Percentiles rank a stretch among this genome's conserved stretches.
Conservation (phyloP, 2,329 filamentous ascomycete species). For the Ophiostoma sp. region DNA sequence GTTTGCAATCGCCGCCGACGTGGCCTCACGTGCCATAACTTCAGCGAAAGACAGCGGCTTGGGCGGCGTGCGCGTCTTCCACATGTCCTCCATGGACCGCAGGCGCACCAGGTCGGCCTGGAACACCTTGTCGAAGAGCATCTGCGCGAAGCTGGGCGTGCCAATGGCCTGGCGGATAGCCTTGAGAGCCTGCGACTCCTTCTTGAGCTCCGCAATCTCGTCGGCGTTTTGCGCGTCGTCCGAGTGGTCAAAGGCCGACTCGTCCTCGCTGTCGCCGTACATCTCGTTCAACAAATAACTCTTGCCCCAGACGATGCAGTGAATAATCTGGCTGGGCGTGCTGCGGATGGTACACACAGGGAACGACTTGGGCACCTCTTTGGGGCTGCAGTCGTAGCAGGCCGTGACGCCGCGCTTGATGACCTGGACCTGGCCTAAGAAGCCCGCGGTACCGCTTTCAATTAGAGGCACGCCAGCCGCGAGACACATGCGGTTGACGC, state of each 20-base stretch:
- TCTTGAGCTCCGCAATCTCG: constrained; percentile 84
- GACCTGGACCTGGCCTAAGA: constrained; percentile 95
- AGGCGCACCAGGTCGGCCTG: constrained; percentile 79
- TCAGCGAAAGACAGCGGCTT: constrained; percentile 69
- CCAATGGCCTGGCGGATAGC: constrained; percentile 80
- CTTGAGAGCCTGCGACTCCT: constrained; percentile 81
- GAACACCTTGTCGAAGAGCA: constrained; percentile 93
- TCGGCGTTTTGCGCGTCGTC: constrained; percentile 77
- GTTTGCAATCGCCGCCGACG: constrained; percentile 37
- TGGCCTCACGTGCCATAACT: constrained; percentile 54
- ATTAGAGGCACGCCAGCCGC: constrained; percentile 87
- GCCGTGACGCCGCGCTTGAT: constrained; percentile 91
- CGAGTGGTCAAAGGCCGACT: constrained; percentile 75
- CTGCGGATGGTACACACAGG: constrained; percentile 97
- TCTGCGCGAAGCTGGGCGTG: constrained; percentile 70
- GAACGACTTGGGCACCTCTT: constrained; percentile 88
- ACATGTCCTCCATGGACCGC: constrained; percentile 91
- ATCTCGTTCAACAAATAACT: constrained; percentile 94
- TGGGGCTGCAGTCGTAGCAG: constrained; percentile 92
- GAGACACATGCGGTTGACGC: constrained; percentile 97
- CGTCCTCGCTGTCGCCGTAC: constrained; percentile 88
- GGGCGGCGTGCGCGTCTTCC: constrained; percentile 78
- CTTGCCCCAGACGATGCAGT: constrained; percentile 98
- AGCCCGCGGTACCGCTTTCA: constrained; percentile 95
- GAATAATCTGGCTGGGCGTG: constrained; percentile 92